Conservation (phyloP, 148 eudicot genomes). For the Cornus suecica region DNA sequence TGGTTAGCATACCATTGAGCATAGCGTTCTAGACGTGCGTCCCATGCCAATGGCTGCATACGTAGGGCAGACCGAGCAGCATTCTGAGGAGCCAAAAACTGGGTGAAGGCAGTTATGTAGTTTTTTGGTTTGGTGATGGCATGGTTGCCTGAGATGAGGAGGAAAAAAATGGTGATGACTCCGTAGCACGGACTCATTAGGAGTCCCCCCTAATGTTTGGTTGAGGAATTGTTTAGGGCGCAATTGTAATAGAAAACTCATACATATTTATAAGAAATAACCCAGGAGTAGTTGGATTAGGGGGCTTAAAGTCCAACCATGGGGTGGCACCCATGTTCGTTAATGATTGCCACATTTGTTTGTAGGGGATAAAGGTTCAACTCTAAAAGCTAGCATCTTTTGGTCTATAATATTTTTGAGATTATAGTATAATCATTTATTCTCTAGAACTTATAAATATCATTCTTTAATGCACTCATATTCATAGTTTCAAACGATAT, state of each 20-base stretch:
- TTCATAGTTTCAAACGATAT: neutral
- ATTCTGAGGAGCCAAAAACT: slow-evolving; percentile 56
- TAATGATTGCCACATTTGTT: slow-evolving; percentile 42
- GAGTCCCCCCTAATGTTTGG: neutral
- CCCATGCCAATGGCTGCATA: slow-evolving; percentile 60
- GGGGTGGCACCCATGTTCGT: slow-evolving; percentile 70
- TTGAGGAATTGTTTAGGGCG: neutral
- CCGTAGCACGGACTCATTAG: slow-evolving; percentile 10
- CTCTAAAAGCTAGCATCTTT: neutral
- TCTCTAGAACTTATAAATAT: neutral
- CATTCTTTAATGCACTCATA: neutral
- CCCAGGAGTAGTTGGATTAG: slow-evolving; percentile 6
- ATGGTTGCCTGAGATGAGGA: slow-evolving; percentile 12
- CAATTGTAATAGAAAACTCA: neutral
- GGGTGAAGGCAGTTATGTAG: slow-evolving; percentile 15
- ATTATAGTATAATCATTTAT: neutral
- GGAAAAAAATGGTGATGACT: neutral
- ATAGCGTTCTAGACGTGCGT: slow-evolving; percentile 38
- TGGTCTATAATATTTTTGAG: neutral
- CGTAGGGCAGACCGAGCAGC: slow-evolving; percentile 46
- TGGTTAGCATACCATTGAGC: slow-evolving; percentile 56
- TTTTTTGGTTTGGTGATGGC: slow-evolving; percentile 8
- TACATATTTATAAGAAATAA: slow-evolving; percentile 8
- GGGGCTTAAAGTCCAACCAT: slow-evolving; percentile 20
- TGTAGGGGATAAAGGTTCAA: neutral